Conservation (phyloP, 192 early-diverging fungal species). For the Gaertneriomyces semiglobifer region DNA sequence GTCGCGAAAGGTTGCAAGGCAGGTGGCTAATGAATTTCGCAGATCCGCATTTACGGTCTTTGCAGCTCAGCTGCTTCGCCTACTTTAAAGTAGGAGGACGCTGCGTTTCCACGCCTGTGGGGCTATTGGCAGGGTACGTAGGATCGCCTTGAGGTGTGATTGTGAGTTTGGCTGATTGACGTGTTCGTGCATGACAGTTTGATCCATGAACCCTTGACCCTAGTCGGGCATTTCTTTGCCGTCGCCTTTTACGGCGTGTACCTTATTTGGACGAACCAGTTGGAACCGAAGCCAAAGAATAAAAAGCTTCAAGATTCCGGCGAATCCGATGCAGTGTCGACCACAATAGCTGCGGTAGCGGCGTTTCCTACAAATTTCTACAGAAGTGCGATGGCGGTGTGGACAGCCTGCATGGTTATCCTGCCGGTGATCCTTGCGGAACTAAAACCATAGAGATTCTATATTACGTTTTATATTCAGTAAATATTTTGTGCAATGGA, state of each 20-base stretch:
- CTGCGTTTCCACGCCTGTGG: conserved; percentile 77
- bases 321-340: background rate
- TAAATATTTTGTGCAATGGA: no score
- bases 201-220: conserved; percentile 65
- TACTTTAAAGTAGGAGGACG: conserved; percentile 83
- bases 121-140: conserved; percentile 64
- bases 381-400: conserved; percentile 33
- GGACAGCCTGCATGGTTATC: conserved; percentile 38
- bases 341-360: background rate
- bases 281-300: conserved; percentile 3
- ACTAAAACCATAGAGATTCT: conserved; percentile 6
- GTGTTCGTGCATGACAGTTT: conserved; percentile 36
- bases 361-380: conserved; percentile 29
- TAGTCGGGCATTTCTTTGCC: conserved; percentile 88
- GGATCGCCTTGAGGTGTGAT: background rate
- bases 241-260: conserved; percentile 65
- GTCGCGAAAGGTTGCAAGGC: background rate
- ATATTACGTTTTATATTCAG: no score
- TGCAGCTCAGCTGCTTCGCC: conserved; percentile 82
- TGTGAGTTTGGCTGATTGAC: background rate
- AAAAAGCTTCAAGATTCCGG: background rate
- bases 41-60: conserved; percentile 67
- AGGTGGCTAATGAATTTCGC: background rate
- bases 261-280: conserved; percentile 24
- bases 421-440: conserved; percentile 38